phyloP scores from a whole-genome alignment of 495 filamentous ascomycete genomes.

The Hypoxylon trugodes region DNA sequence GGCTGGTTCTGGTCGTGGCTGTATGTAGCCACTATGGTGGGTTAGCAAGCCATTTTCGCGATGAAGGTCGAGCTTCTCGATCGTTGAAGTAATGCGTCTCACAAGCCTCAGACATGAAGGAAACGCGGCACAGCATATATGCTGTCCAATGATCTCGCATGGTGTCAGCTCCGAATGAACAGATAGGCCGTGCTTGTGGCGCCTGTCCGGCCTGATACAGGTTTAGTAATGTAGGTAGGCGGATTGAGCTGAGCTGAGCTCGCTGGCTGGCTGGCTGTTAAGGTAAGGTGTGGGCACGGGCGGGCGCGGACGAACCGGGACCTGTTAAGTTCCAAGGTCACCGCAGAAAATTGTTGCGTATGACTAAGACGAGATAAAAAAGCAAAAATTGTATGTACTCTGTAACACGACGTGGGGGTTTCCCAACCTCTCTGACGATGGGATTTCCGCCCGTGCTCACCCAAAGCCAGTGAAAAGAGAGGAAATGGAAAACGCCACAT shows the following conservation, averaged over 20 bases:
- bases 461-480: background rate
- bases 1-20: background rate
- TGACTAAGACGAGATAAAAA: slow-evolving; percentile 14
- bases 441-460: background rate
- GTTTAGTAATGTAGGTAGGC: too few relatives aligned
- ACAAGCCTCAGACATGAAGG: background rate
- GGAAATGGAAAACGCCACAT: slow-evolving; percentile 13
- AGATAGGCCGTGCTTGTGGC: slow-evolving; percentile 6
- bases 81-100: background rate
- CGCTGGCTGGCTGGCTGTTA: too few relatives aligned
- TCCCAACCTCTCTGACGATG: background rate
- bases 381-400: too few relatives aligned
- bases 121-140: background rate
- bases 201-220: slow-evolving; percentile 7
- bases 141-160: background rate
- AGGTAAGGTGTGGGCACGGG: too few relatives aligned
- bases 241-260: too few relatives aligned
- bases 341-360: slow-evolving; percentile 16
- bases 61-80: background rate
- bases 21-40: background rate
- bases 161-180: background rate
- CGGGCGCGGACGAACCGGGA: too few relatives aligned
- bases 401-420: slow-evolving; percentile 31
- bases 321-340: too few relatives aligned
- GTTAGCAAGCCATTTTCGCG: too few relatives aligned